Conservation (phyloP, 768 basidiomycete genomes). For the Termitomyces sp. region DNA sequence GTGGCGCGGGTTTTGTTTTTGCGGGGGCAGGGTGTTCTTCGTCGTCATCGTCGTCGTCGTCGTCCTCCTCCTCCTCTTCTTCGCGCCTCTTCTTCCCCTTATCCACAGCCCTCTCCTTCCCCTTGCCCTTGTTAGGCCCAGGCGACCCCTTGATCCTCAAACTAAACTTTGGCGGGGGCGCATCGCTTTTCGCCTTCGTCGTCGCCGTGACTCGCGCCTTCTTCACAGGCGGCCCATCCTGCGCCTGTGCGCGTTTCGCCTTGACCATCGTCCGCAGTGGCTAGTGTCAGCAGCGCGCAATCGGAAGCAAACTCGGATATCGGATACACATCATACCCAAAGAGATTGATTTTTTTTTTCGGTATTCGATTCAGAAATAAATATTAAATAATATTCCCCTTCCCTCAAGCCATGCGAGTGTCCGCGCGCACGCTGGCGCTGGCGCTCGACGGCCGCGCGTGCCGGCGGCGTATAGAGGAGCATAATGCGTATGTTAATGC, state of each 20-base stretch:
- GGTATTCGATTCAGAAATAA: too few relatives aligned
- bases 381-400: too few relatives aligned
- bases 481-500: constrained; percentile 49
- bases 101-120: neutral
- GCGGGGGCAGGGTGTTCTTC: constrained; percentile 13
- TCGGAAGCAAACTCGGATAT: neutral
- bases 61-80: neutral
- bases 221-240: neutral
- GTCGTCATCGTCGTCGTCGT: neutral
- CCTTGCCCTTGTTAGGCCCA: neutral
- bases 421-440: neutral
- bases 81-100: neutral
- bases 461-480: constrained; percentile 19
- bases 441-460: neutral
- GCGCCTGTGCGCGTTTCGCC: neutral
- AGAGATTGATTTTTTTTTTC: too few relatives aligned
- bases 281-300: too few relatives aligned
- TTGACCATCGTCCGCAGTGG: neutral
- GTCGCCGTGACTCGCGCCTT: neutral
- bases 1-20: neutral
- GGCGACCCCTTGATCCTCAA: neutral
- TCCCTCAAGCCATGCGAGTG: neutral
- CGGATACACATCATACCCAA: too few relatives aligned
- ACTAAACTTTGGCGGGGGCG: constrained; percentile 3
- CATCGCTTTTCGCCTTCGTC: too few relatives aligned